Evolutionary conservation across 164 flowering plant species (phyloP).

Genomic region (Berberis thunbergii): DNA sequence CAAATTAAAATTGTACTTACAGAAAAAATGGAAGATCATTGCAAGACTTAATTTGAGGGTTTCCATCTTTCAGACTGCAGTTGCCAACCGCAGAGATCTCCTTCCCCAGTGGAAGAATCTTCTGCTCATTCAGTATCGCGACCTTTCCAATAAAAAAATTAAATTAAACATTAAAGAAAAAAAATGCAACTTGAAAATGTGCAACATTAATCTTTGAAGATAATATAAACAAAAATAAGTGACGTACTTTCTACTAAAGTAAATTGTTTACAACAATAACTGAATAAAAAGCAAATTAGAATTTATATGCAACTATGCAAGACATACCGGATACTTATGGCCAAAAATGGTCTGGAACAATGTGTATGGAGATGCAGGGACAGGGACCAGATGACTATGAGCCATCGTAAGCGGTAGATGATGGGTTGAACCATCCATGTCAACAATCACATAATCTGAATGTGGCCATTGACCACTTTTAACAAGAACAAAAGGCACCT

Average conservation of each 20-base stretch:
- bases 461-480: conserved; percentile 35
- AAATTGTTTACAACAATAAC: not conserved
- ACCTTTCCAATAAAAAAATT: conserved; percentile 35
- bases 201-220: not conserved
- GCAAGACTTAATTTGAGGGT: conserved; percentile 60
- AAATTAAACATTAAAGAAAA: not conserved
- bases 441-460: conserved; percentile 46
- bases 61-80: conserved; percentile 52
- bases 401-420: conserved; percentile 71
- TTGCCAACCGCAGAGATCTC: conserved; percentile 69
- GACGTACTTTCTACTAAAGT: not conserved
- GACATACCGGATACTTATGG: conserved; percentile 74
- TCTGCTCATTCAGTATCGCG: conserved; percentile 80
- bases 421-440: conserved; percentile 72
- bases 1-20: conserved; percentile 62
- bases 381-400: conserved; percentile 61
- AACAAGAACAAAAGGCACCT: conserved; percentile 87
- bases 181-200: not conserved
- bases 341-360: conserved; percentile 76
- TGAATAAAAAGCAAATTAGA: not conserved
- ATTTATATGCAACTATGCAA: not conserved
- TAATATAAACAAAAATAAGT: not conserved
- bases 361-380: conserved; percentile 51
- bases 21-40: conserved; percentile 75
- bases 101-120: conserved; percentile 78